These are phyloP conservation scores for Coniosporium apollinis DNA, from an alignment of 495 filamentous ascomycete genomes.

Conservation along the genomic window DNA sequence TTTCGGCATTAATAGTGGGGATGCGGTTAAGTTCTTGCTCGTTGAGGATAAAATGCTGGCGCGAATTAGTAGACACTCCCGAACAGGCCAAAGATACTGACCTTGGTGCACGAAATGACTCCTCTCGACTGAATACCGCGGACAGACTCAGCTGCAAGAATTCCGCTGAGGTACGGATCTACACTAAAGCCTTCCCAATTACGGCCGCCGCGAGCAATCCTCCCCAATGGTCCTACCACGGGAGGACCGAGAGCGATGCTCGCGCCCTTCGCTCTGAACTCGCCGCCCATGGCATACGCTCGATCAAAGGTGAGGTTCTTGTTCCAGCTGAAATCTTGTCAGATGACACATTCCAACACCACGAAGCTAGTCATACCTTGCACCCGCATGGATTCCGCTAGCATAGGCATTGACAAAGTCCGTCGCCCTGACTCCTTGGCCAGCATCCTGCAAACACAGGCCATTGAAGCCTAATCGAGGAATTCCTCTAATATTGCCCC, in stretches of 20 bases:
- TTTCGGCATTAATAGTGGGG: neutral
- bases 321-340: conserved; percentile 27
- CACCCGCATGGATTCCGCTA: conserved; percentile 39
- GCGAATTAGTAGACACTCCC: conserved; percentile 36
- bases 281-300: conserved; percentile 14
- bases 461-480: conserved; percentile 41
- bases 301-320: conserved; percentile 19
- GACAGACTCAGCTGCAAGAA: conserved; percentile 28
- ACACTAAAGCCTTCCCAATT: conserved; percentile 41
- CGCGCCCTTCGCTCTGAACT: conserved; percentile 16
- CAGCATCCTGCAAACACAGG: conserved; percentile 48
- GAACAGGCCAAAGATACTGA: too few relatives aligned
- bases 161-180: conserved; percentile 34
- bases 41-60: conserved; percentile 17
- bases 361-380: too few relatives aligned
- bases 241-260: conserved; percentile 32
- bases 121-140: conserved; percentile 35
- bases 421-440: conserved; percentile 39
- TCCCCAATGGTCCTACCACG: conserved; percentile 40
- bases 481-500: conserved; percentile 33
- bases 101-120: conserved; percentile 24
- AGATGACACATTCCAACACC: too few relatives aligned
- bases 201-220: conserved; percentile 33
- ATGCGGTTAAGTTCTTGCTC: conserved; percentile 23
- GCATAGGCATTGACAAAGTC: conserved; percentile 45